phyloP scores from a whole-genome alignment of 1,284 basidiomycete species.

The Sanghuangporus weigelae region DNA sequence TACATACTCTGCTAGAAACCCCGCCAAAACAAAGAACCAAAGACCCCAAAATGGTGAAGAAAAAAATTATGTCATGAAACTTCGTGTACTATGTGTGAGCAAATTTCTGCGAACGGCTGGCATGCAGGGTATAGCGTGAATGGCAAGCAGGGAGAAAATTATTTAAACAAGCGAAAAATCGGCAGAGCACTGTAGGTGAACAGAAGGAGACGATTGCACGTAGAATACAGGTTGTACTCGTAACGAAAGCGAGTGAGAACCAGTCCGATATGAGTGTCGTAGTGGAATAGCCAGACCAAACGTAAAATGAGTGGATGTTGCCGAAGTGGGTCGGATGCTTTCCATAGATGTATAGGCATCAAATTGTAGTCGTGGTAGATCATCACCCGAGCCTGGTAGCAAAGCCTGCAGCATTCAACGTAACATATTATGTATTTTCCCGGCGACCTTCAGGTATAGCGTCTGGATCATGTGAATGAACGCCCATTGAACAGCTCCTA shows the following conservation, averaged over 20 bases:
- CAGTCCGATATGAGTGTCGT: not conserved
- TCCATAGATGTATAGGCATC: not conserved
- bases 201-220: not conserved
- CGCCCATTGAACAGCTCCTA: conserved; percentile 43
- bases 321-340: not conserved
- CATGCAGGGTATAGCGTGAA: not conserved
- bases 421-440: conserved; percentile 26
- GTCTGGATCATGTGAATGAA: conserved; percentile 39
- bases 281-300: not conserved
- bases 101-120: not conserved
- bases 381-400: not conserved
- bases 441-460: conserved; percentile 56
- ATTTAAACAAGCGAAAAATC: not conserved
- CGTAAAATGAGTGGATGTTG: not conserved
- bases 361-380: not conserved
- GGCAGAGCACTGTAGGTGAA: not conserved
- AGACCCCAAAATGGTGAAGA: not conserved
- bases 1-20: not conserved
- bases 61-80: not conserved
- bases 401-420: not conserved
- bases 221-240: conserved; percentile 6
- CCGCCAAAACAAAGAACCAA: not conserved
- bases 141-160: not conserved
- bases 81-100: not conserved
- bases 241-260: not conserved